phyloP scores from a whole-genome alignment of 805 yeast species.

The Vanderwaltozyma verrucispora region DNA sequence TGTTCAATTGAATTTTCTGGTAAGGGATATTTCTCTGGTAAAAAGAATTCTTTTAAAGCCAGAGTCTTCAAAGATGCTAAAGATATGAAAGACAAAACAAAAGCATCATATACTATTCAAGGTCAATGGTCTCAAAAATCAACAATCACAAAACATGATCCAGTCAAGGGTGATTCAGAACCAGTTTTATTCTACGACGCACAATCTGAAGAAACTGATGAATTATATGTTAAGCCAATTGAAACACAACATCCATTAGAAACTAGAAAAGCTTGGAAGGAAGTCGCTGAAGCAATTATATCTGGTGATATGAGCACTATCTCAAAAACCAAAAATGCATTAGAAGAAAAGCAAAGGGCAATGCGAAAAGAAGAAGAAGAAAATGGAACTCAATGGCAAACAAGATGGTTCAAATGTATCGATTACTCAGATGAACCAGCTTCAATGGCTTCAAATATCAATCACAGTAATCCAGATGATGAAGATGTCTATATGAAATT shows the following conservation, averaged over 20 bases:
- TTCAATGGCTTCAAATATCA: background rate
- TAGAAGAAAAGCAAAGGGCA: conserved; percentile 82
- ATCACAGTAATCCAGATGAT: conserved; percentile 10
- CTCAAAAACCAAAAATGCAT: conserved; percentile 58
- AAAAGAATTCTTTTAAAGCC: conserved; percentile 87
- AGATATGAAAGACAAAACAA: conserved; percentile 42
- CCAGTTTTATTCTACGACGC: conserved; percentile 49
- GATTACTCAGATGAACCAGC: conserved; percentile 27
- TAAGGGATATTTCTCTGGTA: conserved; percentile 91
- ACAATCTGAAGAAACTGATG: conserved; percentile 37
- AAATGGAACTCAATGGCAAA: conserved; percentile 57
- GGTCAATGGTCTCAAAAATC: conserved; percentile 93
- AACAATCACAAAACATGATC: conserved; percentile 48
- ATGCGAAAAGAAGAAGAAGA: conserved; percentile 63
- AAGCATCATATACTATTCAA: conserved; percentile 63
- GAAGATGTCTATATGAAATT: conserved; percentile 32
- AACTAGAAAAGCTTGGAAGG: conserved; percentile 79
- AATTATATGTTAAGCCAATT: conserved; percentile 65
- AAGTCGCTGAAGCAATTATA: conserved; percentile 81
- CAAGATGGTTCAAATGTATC: conserved; percentile 65
- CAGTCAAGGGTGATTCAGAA: background rate
- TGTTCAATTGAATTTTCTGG: conserved; percentile 76
- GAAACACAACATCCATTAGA: conserved; percentile 75
- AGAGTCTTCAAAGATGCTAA: conserved; percentile 50
- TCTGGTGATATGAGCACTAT: conserved; percentile 67